These are phyloP conservation scores for Blastobotrys attinorum DNA, from an alignment of 805 yeast species.

Conservation along the genomic window DNA sequence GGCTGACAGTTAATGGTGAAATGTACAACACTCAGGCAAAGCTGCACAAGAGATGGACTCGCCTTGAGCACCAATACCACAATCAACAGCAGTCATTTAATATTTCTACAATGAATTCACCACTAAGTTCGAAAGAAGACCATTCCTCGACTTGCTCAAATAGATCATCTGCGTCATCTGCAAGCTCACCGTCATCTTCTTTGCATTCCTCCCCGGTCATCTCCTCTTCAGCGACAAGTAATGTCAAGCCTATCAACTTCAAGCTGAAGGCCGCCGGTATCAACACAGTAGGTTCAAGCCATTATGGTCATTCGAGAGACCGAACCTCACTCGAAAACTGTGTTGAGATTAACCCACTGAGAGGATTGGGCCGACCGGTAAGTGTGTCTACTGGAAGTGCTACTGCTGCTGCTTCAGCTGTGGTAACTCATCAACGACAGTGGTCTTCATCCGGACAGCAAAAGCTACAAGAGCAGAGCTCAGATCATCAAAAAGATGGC, in stretches of 20 bases:
- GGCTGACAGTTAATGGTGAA: conserved; percentile 10
- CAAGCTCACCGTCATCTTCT: conserved; percentile 4
- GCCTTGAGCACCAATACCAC: not conserved
- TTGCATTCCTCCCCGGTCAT: conserved; percentile 2
- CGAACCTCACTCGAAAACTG: not conserved
- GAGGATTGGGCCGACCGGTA: not conserved
- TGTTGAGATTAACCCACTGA: not conserved
- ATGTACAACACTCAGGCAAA: conserved; percentile 8
- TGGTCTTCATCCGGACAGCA: too few relatives aligned
- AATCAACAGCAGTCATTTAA: not conserved
- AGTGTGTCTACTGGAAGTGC: too few relatives aligned
- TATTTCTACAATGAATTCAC: not conserved
- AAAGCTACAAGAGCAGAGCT: too few relatives aligned
- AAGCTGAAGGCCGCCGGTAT: too few relatives aligned
- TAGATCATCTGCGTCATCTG: not conserved
- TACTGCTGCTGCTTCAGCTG: too few relatives aligned
- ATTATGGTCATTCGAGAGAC: too few relatives aligned
- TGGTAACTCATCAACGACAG: too few relatives aligned
- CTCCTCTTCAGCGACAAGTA: too few relatives aligned
- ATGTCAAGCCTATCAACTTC: conserved; percentile 3
- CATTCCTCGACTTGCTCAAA: not conserved
- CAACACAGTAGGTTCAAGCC: too few relatives aligned
- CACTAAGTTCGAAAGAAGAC: not conserved
- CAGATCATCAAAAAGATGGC: too few relatives aligned
- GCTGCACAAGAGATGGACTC: conserved; percentile 13